phyloP scores from a whole-genome alignment of 1,284 basidiomycete species.

The Schizophyllum commune region DNA sequence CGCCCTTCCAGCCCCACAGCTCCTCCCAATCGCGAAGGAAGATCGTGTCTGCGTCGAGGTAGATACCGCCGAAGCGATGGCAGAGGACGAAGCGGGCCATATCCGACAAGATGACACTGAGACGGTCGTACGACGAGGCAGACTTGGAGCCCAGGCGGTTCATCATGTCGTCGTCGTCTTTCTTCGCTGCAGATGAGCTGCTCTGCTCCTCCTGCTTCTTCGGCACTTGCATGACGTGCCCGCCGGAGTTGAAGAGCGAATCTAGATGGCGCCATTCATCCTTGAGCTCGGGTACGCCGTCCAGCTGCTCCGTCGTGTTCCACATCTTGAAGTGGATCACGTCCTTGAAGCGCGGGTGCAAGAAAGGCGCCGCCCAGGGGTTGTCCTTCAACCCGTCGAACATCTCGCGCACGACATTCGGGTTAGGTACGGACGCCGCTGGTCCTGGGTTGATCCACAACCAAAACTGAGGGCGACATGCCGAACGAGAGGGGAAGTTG shows the following conservation, averaged over 20 bases:
- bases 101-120: slow-evolving; percentile 80
- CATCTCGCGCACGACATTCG: slow-evolving; percentile 63
- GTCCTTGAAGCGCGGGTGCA: slow-evolving; percentile 74
- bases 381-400: slow-evolving; percentile 60
- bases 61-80: slow-evolving; percentile 81
- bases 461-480: slow-evolving; percentile 77
- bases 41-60: slow-evolving; percentile 83
- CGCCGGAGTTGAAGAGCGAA: slow-evolving; percentile 72
- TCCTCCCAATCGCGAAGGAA: slow-evolving; percentile 90
- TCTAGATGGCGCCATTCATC: slow-evolving; percentile 66
- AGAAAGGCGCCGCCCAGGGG: slow-evolving; percentile 81
- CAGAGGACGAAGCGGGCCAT: slow-evolving; percentile 84
- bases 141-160: slow-evolving; percentile 74
- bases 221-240: slow-evolving; percentile 48
- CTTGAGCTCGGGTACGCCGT: slow-evolving; percentile 69
- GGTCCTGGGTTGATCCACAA: slow-evolving; percentile 83
- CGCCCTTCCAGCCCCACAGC: slow-evolving; percentile 81
- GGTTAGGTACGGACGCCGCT: slow-evolving; percentile 65
- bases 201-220: slow-evolving; percentile 24
- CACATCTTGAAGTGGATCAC: slow-evolving; percentile 82
- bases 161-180: slow-evolving; percentile 52
- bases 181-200: slow-evolving; percentile 15
- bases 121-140: slow-evolving; percentile 65
- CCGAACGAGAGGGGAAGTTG: slow-evolving; percentile 26
- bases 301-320: slow-evolving; percentile 87